A percentile compares a stretch with the other conserved stretches of the same genome.
phyloP scores from a whole-genome alignment of 768 basidiomycete genomes.

The Boletus tylopilopsis region DNA sequence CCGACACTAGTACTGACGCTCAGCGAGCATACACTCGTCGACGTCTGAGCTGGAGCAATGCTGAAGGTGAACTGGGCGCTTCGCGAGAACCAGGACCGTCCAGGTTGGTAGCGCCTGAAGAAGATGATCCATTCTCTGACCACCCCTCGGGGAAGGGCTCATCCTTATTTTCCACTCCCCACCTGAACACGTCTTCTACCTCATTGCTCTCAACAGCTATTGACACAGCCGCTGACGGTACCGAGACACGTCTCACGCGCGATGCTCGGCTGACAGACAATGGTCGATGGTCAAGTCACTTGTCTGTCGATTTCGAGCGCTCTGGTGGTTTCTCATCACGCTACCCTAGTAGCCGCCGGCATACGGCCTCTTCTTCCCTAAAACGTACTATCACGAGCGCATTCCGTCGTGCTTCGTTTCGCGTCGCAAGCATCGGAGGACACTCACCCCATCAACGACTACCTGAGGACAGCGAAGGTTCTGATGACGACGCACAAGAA shows the following conservation, averaged over 20 bases:
- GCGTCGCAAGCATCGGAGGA: constrained; percentile 76
- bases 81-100: constrained; percentile 30
- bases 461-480: constrained; percentile 43
- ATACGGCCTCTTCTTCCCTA: constrained; percentile 51
- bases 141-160: constrained; percentile 31
- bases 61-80: constrained; percentile 46
- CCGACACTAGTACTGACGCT: constrained; percentile 34
- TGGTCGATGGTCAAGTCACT: constrained; percentile 25
- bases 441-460: constrained; percentile 56
- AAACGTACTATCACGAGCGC: constrained; percentile 55
- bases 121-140: constrained; percentile 47
- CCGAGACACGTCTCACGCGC: constrained; percentile 54
- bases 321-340: constrained; percentile 38
- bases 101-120: constrained; percentile 23
- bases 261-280: constrained; percentile 36
- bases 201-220: constrained; percentile 42
- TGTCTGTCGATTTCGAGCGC: constrained; percentile 46
- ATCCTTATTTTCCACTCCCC: constrained; percentile 39
- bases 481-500: constrained; percentile 33
- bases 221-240: constrained; percentile 51
- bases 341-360: constrained; percentile 40
- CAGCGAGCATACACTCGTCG: constrained; percentile 43
- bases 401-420: constrained; percentile 60
- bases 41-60: constrained; percentile 55
- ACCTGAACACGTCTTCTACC: constrained; percentile 48